Percentiles rank a stretch among this genome's conserved stretches.
Evolutionary conservation across 2,329 filamentous ascomycete species (phyloP).

Genomic region (Hypoxylon sp.): DNA sequence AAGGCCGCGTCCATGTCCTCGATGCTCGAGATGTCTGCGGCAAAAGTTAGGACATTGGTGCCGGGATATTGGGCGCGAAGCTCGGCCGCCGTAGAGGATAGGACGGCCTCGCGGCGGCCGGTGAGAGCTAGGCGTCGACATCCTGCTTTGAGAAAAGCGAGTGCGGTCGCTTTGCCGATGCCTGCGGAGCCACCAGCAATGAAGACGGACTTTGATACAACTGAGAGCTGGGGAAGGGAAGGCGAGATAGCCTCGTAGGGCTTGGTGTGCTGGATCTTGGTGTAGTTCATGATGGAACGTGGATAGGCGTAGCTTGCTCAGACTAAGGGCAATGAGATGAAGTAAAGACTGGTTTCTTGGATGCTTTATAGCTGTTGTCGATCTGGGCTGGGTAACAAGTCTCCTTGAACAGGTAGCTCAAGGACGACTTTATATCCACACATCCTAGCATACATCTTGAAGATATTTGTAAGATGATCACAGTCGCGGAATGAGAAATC

Average conservation of each 20-base stretch:
- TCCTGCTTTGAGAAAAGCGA: slow-evolving; percentile 42
- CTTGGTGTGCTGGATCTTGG: slow-evolving; percentile 41
- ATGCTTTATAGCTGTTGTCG: background rate
- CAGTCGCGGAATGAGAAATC: background rate
- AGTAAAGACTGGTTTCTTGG: background rate
- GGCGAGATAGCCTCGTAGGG: slow-evolving; percentile 44
- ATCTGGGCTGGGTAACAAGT: background rate
- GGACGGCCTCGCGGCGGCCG: slow-evolving; percentile 20
- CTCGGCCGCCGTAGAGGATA: slow-evolving; percentile 26
- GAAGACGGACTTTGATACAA: slow-evolving; percentile 36
- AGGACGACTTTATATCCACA: background rate
- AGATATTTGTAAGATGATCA: background rate
- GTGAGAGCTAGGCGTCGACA: slow-evolving; percentile 32
- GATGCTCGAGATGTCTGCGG: slow-evolving; percentile 23
- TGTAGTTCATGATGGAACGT: slow-evolving; percentile 43
- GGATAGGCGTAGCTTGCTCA: background rate
- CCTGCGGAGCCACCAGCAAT: slow-evolving; percentile 42
- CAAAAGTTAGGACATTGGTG: slow-evolving; percentile 22
- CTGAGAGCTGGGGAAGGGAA: slow-evolving; percentile 32
- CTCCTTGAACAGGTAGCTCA: background rate
- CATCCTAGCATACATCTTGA: background rate
- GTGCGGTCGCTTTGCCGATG: slow-evolving; percentile 39
- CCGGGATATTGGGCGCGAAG: slow-evolving; percentile 15
- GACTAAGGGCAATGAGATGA: background rate
- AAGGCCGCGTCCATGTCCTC: slow-evolving; percentile 31